phyloP scores from a whole-genome alignment of 2,329 filamentous ascomycete species.

The Aureobasidium namibiae region DNA sequence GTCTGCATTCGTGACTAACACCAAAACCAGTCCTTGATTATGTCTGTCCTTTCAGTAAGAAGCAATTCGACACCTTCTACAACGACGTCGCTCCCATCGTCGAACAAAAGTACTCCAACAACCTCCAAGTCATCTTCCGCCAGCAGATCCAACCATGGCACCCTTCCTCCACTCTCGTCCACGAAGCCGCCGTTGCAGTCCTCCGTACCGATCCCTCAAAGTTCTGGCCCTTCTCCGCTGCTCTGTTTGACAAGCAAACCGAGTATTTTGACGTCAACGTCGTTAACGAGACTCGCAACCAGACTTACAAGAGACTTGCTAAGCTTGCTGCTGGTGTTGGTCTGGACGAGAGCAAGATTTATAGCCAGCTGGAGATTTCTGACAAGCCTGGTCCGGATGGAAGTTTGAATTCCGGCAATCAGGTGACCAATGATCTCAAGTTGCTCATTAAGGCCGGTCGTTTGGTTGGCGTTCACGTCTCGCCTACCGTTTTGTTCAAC shows the following conservation, averaged over 20 bases:
- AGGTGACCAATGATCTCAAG: conserved; percentile 79
- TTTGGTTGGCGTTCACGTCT: conserved; percentile 77
- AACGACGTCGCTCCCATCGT: conserved; percentile 57
- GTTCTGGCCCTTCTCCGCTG: conserved; percentile 73
- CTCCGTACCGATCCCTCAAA: conserved; percentile 58
- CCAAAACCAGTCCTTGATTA: conserved; percentile 66
- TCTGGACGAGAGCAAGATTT: conserved; percentile 62
- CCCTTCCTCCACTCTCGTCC: conserved; percentile 60
- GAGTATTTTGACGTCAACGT: conserved; percentile 79
- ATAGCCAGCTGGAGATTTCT: conserved; percentile 58
- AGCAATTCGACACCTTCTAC: conserved; percentile 69
- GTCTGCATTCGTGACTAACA: neutral
- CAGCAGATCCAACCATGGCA: conserved; percentile 96
- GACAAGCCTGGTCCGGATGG: conserved; percentile 61
- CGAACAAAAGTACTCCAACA: conserved; percentile 49
- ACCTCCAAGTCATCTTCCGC: conserved; percentile 71
- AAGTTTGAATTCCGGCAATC: conserved; percentile 68
- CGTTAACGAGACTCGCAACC: conserved; percentile 75
- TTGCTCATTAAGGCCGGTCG: conserved; percentile 59
- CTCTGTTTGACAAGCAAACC: conserved; percentile 60
- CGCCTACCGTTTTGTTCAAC: conserved; percentile 82
- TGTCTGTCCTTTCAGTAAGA: conserved; percentile 63
- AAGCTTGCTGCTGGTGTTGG: conserved; percentile 63
- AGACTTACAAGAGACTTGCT: conserved; percentile 72
- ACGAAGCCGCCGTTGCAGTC: conserved; percentile 80